Percentiles rank a stretch among this genome's conserved stretches.
phyloP scores from a whole-genome alignment of 768 basidiomycete species.

The Rhizopogon sp. region DNA sequence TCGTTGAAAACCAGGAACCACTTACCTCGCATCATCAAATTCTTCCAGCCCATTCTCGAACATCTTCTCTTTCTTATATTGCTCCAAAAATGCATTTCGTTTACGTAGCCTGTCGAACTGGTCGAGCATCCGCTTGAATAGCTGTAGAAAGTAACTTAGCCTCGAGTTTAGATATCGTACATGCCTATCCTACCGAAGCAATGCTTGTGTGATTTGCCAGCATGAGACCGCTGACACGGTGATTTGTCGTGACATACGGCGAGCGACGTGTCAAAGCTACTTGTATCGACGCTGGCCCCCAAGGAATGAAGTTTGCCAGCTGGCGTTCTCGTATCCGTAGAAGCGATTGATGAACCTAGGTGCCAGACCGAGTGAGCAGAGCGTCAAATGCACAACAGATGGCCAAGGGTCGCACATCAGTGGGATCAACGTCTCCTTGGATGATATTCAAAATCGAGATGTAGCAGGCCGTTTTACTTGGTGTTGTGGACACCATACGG shows the following conservation, averaged over 20 bases:
- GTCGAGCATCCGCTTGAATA: slow-evolving; percentile 94
- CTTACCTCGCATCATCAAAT: slow-evolving; percentile 94
- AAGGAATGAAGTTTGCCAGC: slow-evolving; percentile 96
- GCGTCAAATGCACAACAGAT: not conserved
- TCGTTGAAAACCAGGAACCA: not conserved
- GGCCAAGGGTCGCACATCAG: slow-evolving; percentile 55
- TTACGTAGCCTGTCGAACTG: slow-evolving; percentile 87
- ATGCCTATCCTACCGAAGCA: slow-evolving; percentile 62
- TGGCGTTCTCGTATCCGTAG: slow-evolving; percentile 95
- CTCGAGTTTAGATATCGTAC: not conserved
- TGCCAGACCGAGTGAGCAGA: not conserved
- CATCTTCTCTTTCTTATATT: slow-evolving; percentile 96
- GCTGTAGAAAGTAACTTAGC: slow-evolving; percentile 34
- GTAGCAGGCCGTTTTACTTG: slow-evolving; percentile 90
- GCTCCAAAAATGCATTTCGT: slow-evolving; percentile 92
- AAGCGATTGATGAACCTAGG: slow-evolving; percentile 92
- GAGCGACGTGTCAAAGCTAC: slow-evolving; percentile 91
- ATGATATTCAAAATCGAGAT: slow-evolving; percentile 98
- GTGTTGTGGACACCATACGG: slow-evolving; percentile 93
- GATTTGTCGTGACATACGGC: slow-evolving; percentile 82
- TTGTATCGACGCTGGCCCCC: slow-evolving; percentile 98
- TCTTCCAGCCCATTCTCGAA: slow-evolving; percentile 92
- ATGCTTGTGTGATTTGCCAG: slow-evolving; percentile 99
- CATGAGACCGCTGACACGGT: slow-evolving; percentile 97
- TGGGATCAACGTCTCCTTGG: slow-evolving; percentile 97